Conservation (phyloP, 129 eudicot genomes). For the Pseudognaphalium luteoalbum region DNA sequence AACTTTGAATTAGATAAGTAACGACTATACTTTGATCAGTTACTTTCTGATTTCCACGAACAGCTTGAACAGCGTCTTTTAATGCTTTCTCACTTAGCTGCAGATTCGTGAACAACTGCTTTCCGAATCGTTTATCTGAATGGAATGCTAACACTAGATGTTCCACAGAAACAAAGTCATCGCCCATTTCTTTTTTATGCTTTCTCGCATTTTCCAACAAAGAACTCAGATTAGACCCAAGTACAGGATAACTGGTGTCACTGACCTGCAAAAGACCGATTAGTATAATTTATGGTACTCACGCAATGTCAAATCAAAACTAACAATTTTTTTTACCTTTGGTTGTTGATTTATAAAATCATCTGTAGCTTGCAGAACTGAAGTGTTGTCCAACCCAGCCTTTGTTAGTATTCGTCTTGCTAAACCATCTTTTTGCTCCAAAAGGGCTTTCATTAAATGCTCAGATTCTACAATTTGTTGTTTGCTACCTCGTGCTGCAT, state of each 20-base stretch:
- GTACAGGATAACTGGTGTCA: constrained; percentile 72
- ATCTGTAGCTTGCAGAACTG: constrained; percentile 79
- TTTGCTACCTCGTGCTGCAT: constrained; percentile 66
- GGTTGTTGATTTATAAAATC: constrained; percentile 81
- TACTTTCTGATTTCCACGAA: constrained; percentile 95
- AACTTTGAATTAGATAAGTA: background rate
- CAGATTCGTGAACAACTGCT: constrained; percentile 54
- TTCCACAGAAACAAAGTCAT: constrained; percentile 88
- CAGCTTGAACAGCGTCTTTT: constrained; percentile 85
- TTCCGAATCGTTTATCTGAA: constrained; percentile 81
- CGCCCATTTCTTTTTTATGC: constrained; percentile 80
- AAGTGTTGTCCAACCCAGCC: constrained; percentile 85
- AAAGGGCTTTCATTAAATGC: constrained; percentile 87
- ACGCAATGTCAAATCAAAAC: background rate
- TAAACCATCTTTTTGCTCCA: constrained; percentile 94
- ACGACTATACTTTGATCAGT: constrained; percentile 78
- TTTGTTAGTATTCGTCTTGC: constrained; percentile 89
- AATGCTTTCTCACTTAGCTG: constrained; percentile 72
- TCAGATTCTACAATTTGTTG: constrained; percentile 89
- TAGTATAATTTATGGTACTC: background rate
- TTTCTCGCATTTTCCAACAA: constrained; percentile 68
- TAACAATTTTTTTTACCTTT: constrained; percentile 42
- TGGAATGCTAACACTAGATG: constrained; percentile 71
- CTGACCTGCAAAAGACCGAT: constrained; percentile 55
- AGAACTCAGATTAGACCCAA: constrained; percentile 61